phyloP scores from a whole-genome alignment of 1,284 basidiomycete genomes.

The Rhodotorula sp. region DNA sequence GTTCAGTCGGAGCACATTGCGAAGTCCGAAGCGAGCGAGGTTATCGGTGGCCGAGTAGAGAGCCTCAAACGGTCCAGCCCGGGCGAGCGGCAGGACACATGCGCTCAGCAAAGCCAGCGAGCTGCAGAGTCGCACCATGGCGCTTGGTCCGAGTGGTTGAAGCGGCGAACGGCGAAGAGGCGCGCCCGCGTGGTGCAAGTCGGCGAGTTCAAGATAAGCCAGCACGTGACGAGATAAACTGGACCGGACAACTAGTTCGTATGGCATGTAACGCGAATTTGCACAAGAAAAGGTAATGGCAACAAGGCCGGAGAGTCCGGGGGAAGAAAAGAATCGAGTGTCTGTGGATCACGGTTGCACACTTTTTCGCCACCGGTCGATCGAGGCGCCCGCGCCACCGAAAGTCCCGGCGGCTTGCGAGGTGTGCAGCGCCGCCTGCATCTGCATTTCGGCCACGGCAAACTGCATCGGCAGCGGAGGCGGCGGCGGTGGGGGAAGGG shows the following conservation, averaged over 20 bases:
- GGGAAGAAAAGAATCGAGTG: constrained; percentile 1
- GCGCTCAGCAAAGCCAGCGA: constrained; percentile 11
- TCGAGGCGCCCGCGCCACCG: neutral
- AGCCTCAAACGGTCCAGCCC: constrained; percentile 12
- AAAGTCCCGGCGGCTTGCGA: neutral
- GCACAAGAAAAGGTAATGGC: neutral
- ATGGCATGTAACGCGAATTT: neutral
- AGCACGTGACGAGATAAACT: neutral
- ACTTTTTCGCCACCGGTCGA: constrained; percentile 23
- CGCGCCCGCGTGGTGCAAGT: neutral
- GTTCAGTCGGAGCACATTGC: constrained; percentile 30
- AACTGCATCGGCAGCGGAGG: constrained; percentile 9
- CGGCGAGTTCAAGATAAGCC: neutral
- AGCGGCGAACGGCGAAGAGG: neutral
- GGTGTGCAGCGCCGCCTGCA: constrained; percentile 17
- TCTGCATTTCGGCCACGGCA: constrained; percentile 32
- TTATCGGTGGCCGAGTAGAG: neutral
- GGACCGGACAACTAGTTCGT: too few relatives aligned
- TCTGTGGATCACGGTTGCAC: constrained; percentile 4
- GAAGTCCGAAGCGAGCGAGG: constrained; percentile 11
- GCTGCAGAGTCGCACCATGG: constrained; percentile 4
- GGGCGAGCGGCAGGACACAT: neutral
- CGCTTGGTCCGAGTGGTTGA: neutral
- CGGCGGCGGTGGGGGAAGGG: neutral
- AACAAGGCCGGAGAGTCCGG: neutral